Base-by-base conservation (phyloP, 2,329 filamentous ascomycete genomes). In the Calonectria multiphialidica region DNA sequence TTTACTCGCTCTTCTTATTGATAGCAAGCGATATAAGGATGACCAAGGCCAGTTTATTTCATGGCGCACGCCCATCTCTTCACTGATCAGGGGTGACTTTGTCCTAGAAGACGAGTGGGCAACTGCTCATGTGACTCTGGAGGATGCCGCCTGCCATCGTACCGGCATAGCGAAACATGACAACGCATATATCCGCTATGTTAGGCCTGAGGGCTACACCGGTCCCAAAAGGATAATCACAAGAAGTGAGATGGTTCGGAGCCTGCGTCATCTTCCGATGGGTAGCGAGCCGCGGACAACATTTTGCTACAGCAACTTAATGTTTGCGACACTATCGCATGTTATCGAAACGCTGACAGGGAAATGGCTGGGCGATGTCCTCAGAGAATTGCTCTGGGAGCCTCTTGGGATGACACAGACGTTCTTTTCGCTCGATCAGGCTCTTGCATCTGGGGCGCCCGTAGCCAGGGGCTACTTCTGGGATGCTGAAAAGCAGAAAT, bases 81-180 rank as follows among this genome's bases (percentile, higher is more conserved):
- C 76, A 21, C 75, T 90, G 0, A 81, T 90, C 1, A 83, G 82
- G 2, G 84, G 85, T 0, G 87, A 89, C 53, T 89, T 89, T 70
- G 83, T 88, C 3, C 81, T 89, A 21, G 74, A 81, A 2, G 84
- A 86, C 55, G 76, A 81, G 1, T 84, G 82, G 70, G 82, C 84
- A 18, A 89, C 87, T 1, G 76, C 81, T 16, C 83, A 87, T 72
- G 78, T 88, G 62, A 90, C 87, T 0, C 75, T 90, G 5, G 86
- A 89, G 68, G 88, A 90, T 71, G 84, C 86, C 1, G 80, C 90
- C 0, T 84, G 84, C 65, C 88, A 90, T 75, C 82, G 87, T 7
- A 87, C 85, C 1, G 88, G 88, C 7, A 83, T 88, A 64, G 83
- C 88, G 2, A 68, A 80, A 59, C 86, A 84, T 77, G 84, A 86